Evolutionary conservation across 2,329 filamentous ascomycete genomes (phyloP), one percentile per base, ranked within the genome.

Genomic region (Alternaria triticimaculans): DNA sequence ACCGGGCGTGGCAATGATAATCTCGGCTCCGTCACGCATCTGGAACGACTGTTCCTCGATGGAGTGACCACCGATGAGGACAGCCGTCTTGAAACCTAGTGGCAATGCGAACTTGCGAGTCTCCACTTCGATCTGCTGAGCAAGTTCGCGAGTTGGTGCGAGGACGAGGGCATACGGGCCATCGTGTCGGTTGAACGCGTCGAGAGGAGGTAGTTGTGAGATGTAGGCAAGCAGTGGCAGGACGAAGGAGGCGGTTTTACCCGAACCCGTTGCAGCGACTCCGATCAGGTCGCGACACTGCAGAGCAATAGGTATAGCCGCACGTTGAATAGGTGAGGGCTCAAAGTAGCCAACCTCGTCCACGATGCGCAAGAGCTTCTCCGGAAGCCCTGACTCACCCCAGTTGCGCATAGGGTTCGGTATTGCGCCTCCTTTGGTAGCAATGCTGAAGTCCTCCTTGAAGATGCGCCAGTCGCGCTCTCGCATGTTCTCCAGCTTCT

Each of bases 381-480:
- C 86, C 4, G 96, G 94, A 43, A 99, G 85, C 6, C 86, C 86
- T 4, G 94, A 97, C 80, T 99, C 96, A 50, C 87, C 78, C 96
- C 96, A 99, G 71, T 86, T 93, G 54, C 96, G 93, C 94, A 99
- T 98, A 0, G 96, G 96, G 74, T 98, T 95, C 1, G 96, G 96
- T 60, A 98, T 93, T 25, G 87, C 87, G 46, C 95, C 95, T 62
- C 96, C 96, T 80, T 97, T 98, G 9, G 94, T 97, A 44, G 91
- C 87, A 78, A 99, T 99, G 72, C 96, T 96, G 83, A 97, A 98
- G 81, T 99, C 94, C 80, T 98, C 96, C 82, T 98, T 99, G 89
- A 99, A 97, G 73, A 99, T 98, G 77, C 96, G 92, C 96, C 96
- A 99, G 81, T 99, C 96, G 78, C 96, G 87, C 82, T 98, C 94